Evolutionary conservation across 257 asterid species (phyloP).

Genomic region (Nicotiana knightiana): DNA sequence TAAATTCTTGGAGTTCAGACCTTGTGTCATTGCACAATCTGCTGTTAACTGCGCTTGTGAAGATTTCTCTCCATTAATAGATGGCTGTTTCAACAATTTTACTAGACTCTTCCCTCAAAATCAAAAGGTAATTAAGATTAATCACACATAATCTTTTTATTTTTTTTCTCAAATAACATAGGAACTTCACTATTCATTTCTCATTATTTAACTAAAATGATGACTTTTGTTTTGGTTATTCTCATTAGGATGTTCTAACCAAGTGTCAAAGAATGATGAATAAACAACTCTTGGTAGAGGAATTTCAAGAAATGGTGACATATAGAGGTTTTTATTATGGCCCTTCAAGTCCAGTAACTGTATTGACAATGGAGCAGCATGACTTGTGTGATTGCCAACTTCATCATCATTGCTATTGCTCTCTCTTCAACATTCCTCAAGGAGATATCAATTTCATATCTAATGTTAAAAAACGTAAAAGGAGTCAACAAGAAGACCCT

Average conservation of each 20-base stretch:
- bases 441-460: constrained; percentile 4
- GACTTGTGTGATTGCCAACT: constrained; percentile 9
- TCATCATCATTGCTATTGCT: not conserved
- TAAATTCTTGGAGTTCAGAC: constrained; percentile 43
- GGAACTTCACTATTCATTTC: not conserved
- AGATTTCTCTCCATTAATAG: constrained; percentile 9
- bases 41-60: constrained; percentile 30
- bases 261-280: constrained; percentile 37
- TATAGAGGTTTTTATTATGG: constrained; percentile 9
- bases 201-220: not conserved
- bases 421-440: not conserved
- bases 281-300: constrained; percentile 15
- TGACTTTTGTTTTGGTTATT: not conserved
- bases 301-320: not conserved
- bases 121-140: constrained; percentile 25
- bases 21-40: constrained; percentile 40
- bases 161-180: not conserved
- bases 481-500: not conserved
- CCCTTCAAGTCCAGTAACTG: constrained; percentile 69
- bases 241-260: constrained; percentile 39
- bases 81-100: constrained; percentile 19
- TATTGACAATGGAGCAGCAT: constrained; percentile 29
- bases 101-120: constrained; percentile 33
- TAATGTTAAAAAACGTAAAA: constrained; percentile 37
- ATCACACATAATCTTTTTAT: too few relatives aligned